Evolutionary conservation across 306 rosid species (phyloP).

Genomic region (Cicer judaicum): DNA sequence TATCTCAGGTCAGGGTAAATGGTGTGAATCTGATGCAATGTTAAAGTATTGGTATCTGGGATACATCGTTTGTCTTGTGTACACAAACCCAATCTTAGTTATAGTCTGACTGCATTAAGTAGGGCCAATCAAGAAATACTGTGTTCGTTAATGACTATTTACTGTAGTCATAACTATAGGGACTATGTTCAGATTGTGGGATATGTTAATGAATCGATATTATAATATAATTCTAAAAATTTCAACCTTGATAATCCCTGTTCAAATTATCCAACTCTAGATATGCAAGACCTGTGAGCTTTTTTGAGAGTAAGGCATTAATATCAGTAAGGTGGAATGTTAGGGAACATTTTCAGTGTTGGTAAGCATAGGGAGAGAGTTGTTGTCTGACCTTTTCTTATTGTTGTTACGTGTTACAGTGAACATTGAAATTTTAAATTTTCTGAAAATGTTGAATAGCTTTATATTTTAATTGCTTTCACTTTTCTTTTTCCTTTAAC

Average conservation of each 20-base stretch:
- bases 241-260: too few species aligned
- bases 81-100: not conserved
- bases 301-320: not conserved
- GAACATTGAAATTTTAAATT: conserved; percentile 7
- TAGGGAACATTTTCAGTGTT: conserved; percentile 1
- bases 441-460: conserved; percentile 5
- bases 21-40: too few species aligned
- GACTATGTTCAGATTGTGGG: not conserved
- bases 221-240: not conserved
- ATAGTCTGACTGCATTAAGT: not conserved
- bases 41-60: too few species aligned
- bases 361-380: conserved; percentile 1
- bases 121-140: not conserved
- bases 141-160: not conserved
- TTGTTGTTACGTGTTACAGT: not conserved
- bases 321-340: not conserved
- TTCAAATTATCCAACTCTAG: conserved; percentile 1
- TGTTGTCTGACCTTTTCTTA: not conserved
- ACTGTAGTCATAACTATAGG: not conserved
- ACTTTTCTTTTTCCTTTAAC: not conserved
- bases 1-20: too few species aligned
- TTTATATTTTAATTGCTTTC: conserved; percentile 11
- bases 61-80: not conserved
- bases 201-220: not conserved
- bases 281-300: not conserved